A percentile compares a stretch with the other conserved stretches of the same genome.
Conservation (phyloP, 2,329 filamentous ascomycete genomes). For the Macrophomina pseudophaseolina region DNA sequence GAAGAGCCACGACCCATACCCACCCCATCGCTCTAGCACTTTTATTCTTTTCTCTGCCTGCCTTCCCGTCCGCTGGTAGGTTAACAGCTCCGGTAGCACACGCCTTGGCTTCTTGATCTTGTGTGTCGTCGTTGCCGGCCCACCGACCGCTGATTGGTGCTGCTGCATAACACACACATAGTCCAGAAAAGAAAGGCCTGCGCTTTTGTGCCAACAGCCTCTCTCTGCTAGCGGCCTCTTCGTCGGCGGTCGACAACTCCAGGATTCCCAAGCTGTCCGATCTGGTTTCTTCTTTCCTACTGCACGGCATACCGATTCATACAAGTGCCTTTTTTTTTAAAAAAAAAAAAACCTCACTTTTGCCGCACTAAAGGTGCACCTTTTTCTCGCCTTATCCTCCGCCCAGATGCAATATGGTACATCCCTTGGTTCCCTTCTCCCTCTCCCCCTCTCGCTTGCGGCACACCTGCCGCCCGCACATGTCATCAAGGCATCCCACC, state of each 20-base stretch:
- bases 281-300: not conserved
- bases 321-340: not conserved
- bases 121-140: not conserved
- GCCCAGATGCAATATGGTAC: too few species aligned
- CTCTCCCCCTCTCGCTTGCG: not conserved
- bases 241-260: too few species aligned
- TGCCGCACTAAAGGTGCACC: not conserved
- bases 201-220: too few species aligned
- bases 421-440: not conserved
- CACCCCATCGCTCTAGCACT: too few species aligned
- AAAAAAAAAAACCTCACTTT: not conserved
- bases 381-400: not conserved
- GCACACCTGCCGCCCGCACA: not conserved
- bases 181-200: too few species aligned
- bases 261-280: too few species aligned
- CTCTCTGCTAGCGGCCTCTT: too few species aligned
- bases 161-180: too few species aligned
- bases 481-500: not conserved
- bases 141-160: too few species aligned
- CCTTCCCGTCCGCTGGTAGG: not conserved
- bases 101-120: too few species aligned
- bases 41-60: not conserved
- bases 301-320: not conserved
- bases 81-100: too few species aligned
- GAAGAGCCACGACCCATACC: too few species aligned